Evolutionary conservation across 257 asterid species (phyloP).

Genomic region (Solanum lignicaule): DNA sequence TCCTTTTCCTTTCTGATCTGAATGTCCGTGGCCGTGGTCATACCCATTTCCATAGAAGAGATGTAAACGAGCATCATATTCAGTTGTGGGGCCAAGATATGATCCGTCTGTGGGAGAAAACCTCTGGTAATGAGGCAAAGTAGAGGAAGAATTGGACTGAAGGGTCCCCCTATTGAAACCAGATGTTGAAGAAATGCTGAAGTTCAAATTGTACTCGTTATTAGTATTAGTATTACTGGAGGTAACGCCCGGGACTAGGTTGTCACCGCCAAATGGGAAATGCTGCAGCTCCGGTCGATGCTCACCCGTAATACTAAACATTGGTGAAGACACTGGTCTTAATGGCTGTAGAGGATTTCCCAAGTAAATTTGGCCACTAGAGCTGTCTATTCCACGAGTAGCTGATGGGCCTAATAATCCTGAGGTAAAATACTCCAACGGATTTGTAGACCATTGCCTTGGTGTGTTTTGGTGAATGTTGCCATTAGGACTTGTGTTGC

Average conservation of each 20-base stretch:
- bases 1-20: conserved; percentile 40
- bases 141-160: conserved; percentile 70
- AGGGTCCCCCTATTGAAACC: conserved; percentile 54
- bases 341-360: conserved; percentile 14
- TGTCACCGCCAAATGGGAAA: conserved; percentile 34
- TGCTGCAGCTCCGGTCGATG: conserved; percentile 34
- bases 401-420: conserved; percentile 26
- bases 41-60: conserved; percentile 33
- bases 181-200: conserved; percentile 25
- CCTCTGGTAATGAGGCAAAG: conserved; percentile 43
- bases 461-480: background rate
- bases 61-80: conserved; percentile 46
- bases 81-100: conserved; percentile 23
- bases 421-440: conserved; percentile 35
- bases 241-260: conserved; percentile 17
- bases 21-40: background rate
- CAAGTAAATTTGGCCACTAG: conserved; percentile 11
- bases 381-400: background rate
- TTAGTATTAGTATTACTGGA: background rate
- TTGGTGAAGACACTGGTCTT: conserved; percentile 17
- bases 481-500: background rate
- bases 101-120: conserved; percentile 17
- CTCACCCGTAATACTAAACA: conserved; percentile 24
- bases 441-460: conserved; percentile 28
- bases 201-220: conserved; percentile 33